A percentile compares a stretch with the other conserved stretches of the same genome.
Evolutionary conservation across 148 eudicot species (phyloP).

Genomic region (Suaeda aralocaspica): DNA sequence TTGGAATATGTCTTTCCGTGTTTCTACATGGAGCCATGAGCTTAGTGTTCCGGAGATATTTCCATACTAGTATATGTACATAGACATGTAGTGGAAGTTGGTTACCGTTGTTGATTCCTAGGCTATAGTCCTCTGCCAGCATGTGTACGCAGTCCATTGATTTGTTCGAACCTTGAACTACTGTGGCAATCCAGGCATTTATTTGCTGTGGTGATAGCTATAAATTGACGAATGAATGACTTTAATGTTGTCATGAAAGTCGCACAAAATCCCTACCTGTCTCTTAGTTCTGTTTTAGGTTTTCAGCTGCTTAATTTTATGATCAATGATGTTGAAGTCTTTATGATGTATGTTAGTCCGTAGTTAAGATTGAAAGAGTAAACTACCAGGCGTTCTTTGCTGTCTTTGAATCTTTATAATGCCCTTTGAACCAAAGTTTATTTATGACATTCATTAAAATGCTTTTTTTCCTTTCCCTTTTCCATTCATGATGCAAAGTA

Average conservation of each 20-base stretch:
- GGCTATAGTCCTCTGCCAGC: constrained; percentile 2
- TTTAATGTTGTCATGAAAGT: background rate
- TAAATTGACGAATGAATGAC: no score
- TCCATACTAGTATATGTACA: background rate
- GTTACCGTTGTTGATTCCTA: background rate
- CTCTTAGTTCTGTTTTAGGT: background rate
- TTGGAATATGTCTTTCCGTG: constrained; percentile 26
- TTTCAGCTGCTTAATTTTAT: no score
- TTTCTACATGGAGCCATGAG: constrained; percentile 5
- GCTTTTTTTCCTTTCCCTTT: background rate
- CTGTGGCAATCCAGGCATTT: background rate
- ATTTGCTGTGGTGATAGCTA: background rate
- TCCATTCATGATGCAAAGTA: background rate
- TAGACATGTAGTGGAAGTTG: background rate
- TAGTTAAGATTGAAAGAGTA: background rate
- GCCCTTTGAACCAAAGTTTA: background rate
- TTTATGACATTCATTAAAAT: background rate
- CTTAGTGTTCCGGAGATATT: background rate
- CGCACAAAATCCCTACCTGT: background rate
- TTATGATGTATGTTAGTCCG: background rate
- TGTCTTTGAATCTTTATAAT: background rate
- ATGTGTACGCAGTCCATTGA: background rate
- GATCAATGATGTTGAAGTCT: constrained; percentile 3
- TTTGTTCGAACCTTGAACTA: background rate
- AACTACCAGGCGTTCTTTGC: no score